These are phyloP conservation scores for Evernia prunastri DNA, from an alignment of 495 filamentous ascomycete genomes.

Conservation along the genomic window DNA sequence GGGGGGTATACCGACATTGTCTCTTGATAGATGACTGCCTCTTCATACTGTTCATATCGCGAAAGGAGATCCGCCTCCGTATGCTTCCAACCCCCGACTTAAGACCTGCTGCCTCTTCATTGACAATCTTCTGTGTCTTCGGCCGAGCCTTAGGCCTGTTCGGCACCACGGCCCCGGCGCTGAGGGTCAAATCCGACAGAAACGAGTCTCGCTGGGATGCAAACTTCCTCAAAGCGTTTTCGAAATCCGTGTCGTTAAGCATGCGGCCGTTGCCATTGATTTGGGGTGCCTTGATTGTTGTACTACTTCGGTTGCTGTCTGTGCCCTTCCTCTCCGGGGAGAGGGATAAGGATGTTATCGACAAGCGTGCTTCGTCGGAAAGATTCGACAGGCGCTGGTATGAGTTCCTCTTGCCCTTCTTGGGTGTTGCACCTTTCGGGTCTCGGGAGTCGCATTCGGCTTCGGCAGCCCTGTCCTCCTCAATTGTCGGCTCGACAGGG, in stretches of 20 bases:
- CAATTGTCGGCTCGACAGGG: constrained; percentile 68
- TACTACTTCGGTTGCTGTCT: constrained; percentile 80
- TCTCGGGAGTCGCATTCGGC: constrained; percentile 39
- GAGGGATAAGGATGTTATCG: constrained; percentile 56
- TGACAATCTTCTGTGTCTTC: constrained; percentile 72
- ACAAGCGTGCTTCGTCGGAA: constrained; percentile 56
- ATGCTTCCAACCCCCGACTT: constrained; percentile 67
- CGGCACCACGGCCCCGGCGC: constrained; percentile 70
- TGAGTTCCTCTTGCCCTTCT: constrained; percentile 56
- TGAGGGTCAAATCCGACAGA: constrained; percentile 84
- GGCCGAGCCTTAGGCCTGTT: constrained; percentile 62
- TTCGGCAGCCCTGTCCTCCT: constrained; percentile 68
- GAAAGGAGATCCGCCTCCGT: constrained; percentile 76
- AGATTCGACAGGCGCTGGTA: constrained; percentile 58
- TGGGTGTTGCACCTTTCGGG: constrained; percentile 46
- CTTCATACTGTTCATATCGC: constrained; percentile 92
- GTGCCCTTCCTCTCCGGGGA: constrained; percentile 52
- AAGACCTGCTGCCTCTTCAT: constrained; percentile 57
- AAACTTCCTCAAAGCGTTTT: constrained; percentile 86
- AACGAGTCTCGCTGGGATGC: constrained; percentile 90
- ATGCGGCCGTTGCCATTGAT: constrained; percentile 33
- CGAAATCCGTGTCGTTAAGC: constrained; percentile 76
- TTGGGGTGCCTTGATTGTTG: constrained; percentile 64
- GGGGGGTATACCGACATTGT: constrained; percentile 55
- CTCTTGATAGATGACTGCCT: constrained; percentile 72